Evolutionary conservation across 805 yeast genomes (phyloP).

Genomic region (Metschnikowia lochheadii): DNA sequence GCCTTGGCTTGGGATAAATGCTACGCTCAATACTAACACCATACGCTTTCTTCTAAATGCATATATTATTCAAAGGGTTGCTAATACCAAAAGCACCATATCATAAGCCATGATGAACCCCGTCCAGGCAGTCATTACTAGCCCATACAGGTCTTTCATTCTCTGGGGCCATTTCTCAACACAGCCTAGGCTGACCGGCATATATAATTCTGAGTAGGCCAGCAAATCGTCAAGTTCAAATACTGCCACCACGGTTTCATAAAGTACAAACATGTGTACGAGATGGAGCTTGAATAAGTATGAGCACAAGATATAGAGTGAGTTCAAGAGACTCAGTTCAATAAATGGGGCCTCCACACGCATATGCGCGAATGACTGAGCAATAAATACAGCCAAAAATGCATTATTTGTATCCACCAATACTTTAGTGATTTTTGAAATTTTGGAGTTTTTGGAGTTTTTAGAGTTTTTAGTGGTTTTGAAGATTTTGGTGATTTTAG

Average conservation of each 20-base stretch:
- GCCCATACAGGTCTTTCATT: not conserved
- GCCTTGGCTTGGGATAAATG: slow-evolving; percentile 2
- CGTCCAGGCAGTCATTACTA: not conserved
- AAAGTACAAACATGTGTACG: slow-evolving; percentile 30
- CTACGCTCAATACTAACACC: slow-evolving; percentile 3
- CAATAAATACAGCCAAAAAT: slow-evolving; percentile 32
- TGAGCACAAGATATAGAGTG: slow-evolving; percentile 20
- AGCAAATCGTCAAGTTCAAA: slow-evolving; percentile 8
- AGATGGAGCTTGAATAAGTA: slow-evolving; percentile 32
- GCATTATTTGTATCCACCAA: slow-evolving; percentile 30
- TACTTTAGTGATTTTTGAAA: not conserved
- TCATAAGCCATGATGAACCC: not conserved
- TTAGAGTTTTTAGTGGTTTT: not conserved
- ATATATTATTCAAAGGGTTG: not conserved
- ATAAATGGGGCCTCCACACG: slow-evolving; percentile 20
- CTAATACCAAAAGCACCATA: not conserved
- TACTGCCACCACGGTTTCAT: slow-evolving; percentile 21
- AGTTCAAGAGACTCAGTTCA: slow-evolving; percentile 4
- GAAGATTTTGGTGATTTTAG: not conserved
- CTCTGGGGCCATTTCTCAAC: not conserved
- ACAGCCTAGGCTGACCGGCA: slow-evolving; percentile 6
- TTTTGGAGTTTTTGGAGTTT: not conserved
- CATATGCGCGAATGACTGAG: slow-evolving; percentile 31
- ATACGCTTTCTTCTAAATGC: not conserved
- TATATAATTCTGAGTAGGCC: slow-evolving; percentile 13